These are phyloP conservation scores for Aspergillus sp. DNA, from an alignment of 2,329 filamentous ascomycete genomes.

Conservation along the genomic window DNA sequence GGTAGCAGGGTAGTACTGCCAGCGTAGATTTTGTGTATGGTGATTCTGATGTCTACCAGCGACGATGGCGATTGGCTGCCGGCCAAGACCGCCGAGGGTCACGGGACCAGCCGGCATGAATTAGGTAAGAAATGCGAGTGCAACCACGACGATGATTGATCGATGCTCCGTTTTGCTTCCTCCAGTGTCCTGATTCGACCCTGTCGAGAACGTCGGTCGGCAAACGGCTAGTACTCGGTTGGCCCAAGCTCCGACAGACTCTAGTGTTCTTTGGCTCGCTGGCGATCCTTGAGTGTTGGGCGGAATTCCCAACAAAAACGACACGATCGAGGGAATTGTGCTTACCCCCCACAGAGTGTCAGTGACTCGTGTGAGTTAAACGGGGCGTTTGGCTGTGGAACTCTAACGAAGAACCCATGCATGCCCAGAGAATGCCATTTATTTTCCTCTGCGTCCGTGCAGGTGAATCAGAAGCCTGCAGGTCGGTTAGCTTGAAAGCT, in stretches of 20 bases:
- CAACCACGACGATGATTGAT: too few relatives aligned
- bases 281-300: slow-evolving; percentile 19
- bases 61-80: neutral
- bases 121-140: neutral
- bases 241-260: neutral
- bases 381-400: too few relatives aligned
- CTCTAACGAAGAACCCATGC: too few relatives aligned
- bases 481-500: too few relatives aligned
- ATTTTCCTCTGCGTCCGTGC: too few relatives aligned
- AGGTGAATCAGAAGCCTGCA: too few relatives aligned
- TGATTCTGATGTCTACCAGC: too few relatives aligned
- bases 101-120: neutral
- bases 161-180: too few relatives aligned
- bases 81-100: neutral
- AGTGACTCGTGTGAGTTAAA: neutral
- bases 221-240: neutral
- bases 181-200: neutral
- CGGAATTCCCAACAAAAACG: slow-evolving; percentile 25
- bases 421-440: too few relatives aligned
- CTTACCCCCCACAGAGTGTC: slow-evolving; percentile 6
- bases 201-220: neutral
- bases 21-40: neutral
- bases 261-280: neutral
- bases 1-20: neutral
- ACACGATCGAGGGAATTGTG: slow-evolving; percentile 16